Conservation (phyloP, 495 filamentous ascomycete species). For the Xylaria castorea region DNA sequence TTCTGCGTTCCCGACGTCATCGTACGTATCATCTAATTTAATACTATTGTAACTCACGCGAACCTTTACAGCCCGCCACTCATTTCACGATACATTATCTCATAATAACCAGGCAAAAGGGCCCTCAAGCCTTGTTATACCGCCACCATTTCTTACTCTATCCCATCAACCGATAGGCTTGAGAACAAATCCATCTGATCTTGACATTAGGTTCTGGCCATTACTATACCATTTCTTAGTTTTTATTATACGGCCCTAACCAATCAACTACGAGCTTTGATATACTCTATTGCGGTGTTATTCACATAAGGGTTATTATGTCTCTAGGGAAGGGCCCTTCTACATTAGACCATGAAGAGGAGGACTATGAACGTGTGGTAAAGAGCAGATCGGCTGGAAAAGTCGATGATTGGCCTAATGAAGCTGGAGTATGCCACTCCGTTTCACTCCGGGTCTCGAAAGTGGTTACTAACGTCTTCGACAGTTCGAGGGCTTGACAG, state of each 20-base stretch:
- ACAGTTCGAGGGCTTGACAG: constrained; percentile 55
- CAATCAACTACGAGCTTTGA: not conserved
- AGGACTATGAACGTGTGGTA: constrained; percentile 20
- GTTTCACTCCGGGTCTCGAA: not conserved
- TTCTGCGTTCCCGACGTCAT: not conserved
- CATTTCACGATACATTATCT: not conserved
- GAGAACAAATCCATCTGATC: not conserved
- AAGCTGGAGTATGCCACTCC: constrained; percentile 47
- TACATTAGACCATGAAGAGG: constrained; percentile 2
- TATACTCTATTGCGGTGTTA: not conserved
- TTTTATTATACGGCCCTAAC: not conserved
- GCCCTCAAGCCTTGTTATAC: not conserved
- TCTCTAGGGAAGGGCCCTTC: not conserved
- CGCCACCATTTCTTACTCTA: not conserved
- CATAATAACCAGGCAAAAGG: not conserved
- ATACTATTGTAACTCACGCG: not conserved
- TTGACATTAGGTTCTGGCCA: not conserved
- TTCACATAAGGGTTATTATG: not conserved
- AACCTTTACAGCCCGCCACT: not conserved
- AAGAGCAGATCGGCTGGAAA: constrained; percentile 10
- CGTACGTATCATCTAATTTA: not conserved
- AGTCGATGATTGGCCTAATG: constrained; percentile 51
- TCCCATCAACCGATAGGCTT: not conserved
- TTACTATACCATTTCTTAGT: not conserved
- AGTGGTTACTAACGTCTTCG: constrained; percentile 18